phyloP scores from a whole-genome alignment of 768 basidiomycete species.

The Termitomyces sp. region DNA sequence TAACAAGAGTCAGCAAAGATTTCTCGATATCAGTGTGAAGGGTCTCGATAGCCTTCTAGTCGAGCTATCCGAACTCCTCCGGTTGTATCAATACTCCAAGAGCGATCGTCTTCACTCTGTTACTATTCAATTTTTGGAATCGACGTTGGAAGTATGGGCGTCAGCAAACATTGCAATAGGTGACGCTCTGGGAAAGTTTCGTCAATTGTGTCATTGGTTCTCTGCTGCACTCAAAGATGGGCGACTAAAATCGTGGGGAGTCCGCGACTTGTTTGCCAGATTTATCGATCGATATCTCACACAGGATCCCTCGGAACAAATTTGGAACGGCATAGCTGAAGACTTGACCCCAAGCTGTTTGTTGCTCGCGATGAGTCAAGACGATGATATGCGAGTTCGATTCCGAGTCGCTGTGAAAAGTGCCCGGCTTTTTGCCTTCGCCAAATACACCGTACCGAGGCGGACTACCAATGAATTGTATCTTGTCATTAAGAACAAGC shows the following conservation, averaged over 20 bases:
- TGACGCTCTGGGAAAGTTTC: constrained; percentile 39
- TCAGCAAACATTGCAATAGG: constrained; percentile 19
- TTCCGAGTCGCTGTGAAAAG: constrained; percentile 65
- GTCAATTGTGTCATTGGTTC: constrained; percentile 50
- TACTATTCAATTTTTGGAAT: constrained; percentile 55
- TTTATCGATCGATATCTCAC: constrained; percentile 65
- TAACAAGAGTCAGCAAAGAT: constrained; percentile 44
- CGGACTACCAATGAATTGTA: constrained; percentile 37
- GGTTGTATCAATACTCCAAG: constrained; percentile 46
- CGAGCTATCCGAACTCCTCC: constrained; percentile 46
- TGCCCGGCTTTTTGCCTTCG: constrained; percentile 49
- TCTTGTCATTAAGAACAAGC: constrained; percentile 33
- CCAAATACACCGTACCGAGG: constrained; percentile 23
- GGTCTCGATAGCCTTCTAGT: constrained; percentile 50
- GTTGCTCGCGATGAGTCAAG: constrained; percentile 49
- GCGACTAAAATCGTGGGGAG: constrained; percentile 54
- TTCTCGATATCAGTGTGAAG: constrained; percentile 44
- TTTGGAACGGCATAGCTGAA: constrained; percentile 38
- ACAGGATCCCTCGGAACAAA: constrained; percentile 45
- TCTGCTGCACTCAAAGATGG: constrained; percentile 33
- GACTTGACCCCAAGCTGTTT: constrained; percentile 33
- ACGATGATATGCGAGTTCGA: constrained; percentile 80
- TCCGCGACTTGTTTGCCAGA: constrained; percentile 55
- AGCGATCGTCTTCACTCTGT: constrained; percentile 49
- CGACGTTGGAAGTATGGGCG: constrained; percentile 59